Evolutionary conservation across 306 rosid genomes (phyloP), one percentile per base, ranked within the genome.

Genomic region (Cyclanthera cordifolia): DNA sequence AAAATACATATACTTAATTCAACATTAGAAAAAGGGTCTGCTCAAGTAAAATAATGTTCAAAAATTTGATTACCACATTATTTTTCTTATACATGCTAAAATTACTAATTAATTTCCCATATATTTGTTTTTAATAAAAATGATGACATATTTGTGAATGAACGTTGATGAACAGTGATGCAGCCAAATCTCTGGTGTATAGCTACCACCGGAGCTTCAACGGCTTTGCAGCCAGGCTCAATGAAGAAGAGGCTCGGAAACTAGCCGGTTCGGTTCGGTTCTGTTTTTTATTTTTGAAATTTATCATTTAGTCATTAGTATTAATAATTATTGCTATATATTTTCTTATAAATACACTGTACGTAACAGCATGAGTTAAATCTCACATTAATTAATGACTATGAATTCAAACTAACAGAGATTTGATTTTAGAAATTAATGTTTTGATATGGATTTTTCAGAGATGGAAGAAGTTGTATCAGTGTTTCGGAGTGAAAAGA

Each of bases 391-490:
- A n/a, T n/a, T n/a, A n/a, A n/a, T n/a, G n/a, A n/a, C n/a, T n/a
- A n/a, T n/a, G n/a, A n/a, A n/a, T n/a, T n/a, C n/a, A n/a, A n/a
- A n/a, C n/a, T n/a, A n/a, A n/a, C n/a, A n/a, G n/a, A n/a, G n/a
- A n/a, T n/a, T n/a, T 5, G 41, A 4, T 58, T 58, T 6, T 56
- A 14, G 17, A 54, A 53, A 21, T 53, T 51, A n/a, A 32, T 32
- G 37, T 3, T 32, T 5, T 1, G 32, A 20, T 53, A 28, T 15
- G n/a, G 20, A 16, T 13, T 39, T 61, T 20, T 2, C 37, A 77
- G 80, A 65, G 2, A 79, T 72, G 81, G 54, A 79, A 15, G 81
- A 53, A 30, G 83, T 79, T 2, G 73, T 77, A 0, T 82, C 83
- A 48, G 75, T 85, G 3, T 82, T 85, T 51, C 75, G 66, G 0